Evolutionary conservation across 306 rosid species (phyloP).

Genomic region (Crataegus laevigata): DNA sequence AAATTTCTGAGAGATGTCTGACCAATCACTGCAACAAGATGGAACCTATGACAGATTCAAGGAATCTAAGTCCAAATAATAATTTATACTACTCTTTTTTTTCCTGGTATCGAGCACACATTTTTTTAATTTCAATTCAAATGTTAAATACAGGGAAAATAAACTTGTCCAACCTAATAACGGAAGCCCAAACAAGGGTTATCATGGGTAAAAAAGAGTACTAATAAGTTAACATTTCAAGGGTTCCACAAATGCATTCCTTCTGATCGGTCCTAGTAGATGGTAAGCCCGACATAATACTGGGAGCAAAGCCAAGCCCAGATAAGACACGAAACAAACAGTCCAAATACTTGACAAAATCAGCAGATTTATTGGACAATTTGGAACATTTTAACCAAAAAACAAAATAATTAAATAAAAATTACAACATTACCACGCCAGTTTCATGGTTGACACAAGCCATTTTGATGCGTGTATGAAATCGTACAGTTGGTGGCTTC

Average conservation of each 20-base stretch:
- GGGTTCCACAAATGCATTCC: neutral
- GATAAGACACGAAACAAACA: neutral
- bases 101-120: neutral
- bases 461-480: constrained; percentile 95
- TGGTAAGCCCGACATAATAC: neutral
- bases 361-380: neutral
- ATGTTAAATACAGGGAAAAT: neutral
- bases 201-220: too few species aligned
- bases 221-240: too few species aligned
- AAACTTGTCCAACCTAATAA: neutral
- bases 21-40: neutral
- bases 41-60: neutral
- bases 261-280: neutral
- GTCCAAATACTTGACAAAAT: neutral
- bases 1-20: neutral
- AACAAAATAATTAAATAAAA: too few species aligned
- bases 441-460: constrained; percentile 95
- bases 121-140: neutral
- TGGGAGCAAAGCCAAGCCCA: neutral
- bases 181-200: too few species aligned
- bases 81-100: neutral
- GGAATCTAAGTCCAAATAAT: neutral
- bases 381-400: neutral
- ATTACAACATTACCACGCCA: constrained; percentile 70
- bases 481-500: constrained; percentile 94